phyloP scores from a whole-genome alignment of 1,284 basidiomycete genomes.

The Austroboletus novae-zelandiae region DNA sequence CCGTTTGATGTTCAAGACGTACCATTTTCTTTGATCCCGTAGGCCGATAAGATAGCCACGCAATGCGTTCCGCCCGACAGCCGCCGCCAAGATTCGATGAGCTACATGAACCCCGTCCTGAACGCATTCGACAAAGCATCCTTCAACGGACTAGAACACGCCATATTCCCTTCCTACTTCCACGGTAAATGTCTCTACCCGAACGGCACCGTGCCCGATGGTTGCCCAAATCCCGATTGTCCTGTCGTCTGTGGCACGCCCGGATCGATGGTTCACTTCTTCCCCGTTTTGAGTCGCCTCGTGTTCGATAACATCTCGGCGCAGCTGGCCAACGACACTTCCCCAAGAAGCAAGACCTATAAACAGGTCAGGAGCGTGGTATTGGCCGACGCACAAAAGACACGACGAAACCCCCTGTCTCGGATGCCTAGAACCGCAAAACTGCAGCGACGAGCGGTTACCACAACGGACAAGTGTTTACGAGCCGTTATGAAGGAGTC shows the following conservation, averaged over 20 bases:
- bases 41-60: constrained; percentile 40
- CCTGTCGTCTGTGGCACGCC: constrained; percentile 74
- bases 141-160: constrained; percentile 43
- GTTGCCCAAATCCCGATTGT: constrained; percentile 77
- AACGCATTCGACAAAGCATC: constrained; percentile 44
- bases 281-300: constrained; percentile 45
- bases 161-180: constrained; percentile 64
- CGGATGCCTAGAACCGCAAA: constrained; percentile 10
- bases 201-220: constrained; percentile 54
- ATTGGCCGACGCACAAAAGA: constrained; percentile 21
- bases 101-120: constrained; percentile 47
- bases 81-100: constrained; percentile 29
- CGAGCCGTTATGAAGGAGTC: constrained; percentile 37
- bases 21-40: not conserved
- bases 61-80: constrained; percentile 35
- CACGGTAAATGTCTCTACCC: constrained; percentile 69
- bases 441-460: constrained; percentile 9
- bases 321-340: constrained; percentile 36
- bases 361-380: constrained; percentile 41
- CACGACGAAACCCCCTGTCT: constrained; percentile 8
- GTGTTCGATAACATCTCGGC: constrained; percentile 46
- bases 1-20: not conserved
- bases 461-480: constrained; percentile 26
- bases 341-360: constrained; percentile 41
- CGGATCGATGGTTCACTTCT: constrained; percentile 73